phyloP scores from a whole-genome alignment of 495 filamentous ascomycete genomes.

The Podospora tetraspora region DNA sequence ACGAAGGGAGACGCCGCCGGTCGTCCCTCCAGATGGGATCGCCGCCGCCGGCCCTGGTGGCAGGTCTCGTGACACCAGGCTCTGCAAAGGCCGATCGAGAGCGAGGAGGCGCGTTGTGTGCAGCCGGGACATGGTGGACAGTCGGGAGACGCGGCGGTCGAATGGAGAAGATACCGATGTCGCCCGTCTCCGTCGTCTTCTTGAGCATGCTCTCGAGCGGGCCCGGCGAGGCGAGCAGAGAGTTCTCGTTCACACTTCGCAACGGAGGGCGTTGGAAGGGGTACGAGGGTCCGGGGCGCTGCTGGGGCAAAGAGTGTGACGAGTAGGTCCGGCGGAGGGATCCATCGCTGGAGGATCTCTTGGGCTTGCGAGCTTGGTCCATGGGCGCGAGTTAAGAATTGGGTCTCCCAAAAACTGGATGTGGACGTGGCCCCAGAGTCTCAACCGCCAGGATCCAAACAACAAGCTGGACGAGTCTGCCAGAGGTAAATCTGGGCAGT shows the following conservation, averaged over 20 bases:
- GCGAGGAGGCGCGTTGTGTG: slow-evolving; percentile 17
- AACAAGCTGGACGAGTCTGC: background rate
- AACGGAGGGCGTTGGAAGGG: slow-evolving; percentile 27
- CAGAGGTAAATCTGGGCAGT: background rate
- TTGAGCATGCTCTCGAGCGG: slow-evolving; percentile 60
- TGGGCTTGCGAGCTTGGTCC: slow-evolving; percentile 33
- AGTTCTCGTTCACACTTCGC: slow-evolving; percentile 34
- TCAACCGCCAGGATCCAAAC: background rate
- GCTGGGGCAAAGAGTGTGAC: slow-evolving; percentile 17
- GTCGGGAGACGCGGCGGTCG: slow-evolving; percentile 43
- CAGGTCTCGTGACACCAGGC: background rate
- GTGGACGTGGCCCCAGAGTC: background rate
- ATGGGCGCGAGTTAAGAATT: slow-evolving; percentile 18
- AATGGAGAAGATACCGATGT: slow-evolving; percentile 58
- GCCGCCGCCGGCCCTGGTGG: slow-evolving; percentile 2
- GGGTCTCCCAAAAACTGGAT: background rate
- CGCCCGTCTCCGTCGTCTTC: slow-evolving; percentile 63
- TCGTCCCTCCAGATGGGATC: slow-evolving; percentile 19
- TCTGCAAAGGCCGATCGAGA: slow-evolving; percentile 10
- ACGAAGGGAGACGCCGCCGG: slow-evolving; percentile 36
- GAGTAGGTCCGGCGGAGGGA: slow-evolving; percentile 33
- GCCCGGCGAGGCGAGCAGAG: slow-evolving; percentile 38
- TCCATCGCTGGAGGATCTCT: slow-evolving; percentile 42
- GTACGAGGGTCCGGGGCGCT: slow-evolving; percentile 12
- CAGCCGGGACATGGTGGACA: slow-evolving; percentile 21